Evolutionary conservation across 169 alveolate genomes (phyloP).

Genomic region (Plasmodium relictum): DNA sequence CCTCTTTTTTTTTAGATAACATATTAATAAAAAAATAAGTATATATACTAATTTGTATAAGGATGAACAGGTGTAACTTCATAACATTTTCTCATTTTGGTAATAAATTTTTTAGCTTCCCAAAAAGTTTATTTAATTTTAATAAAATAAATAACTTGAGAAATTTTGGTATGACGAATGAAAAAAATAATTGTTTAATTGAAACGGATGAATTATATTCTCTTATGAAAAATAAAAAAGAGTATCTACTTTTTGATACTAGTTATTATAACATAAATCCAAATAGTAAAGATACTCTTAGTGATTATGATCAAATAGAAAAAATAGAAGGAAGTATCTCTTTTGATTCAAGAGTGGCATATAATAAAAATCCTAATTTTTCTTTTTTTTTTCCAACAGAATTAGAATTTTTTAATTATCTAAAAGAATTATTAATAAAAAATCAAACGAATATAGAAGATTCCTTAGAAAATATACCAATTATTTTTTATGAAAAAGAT

Average conservation of each 20-base stretch:
- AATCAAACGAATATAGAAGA: conserved; percentile 6
- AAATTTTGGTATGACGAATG: conserved; percentile 9
- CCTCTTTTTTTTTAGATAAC: not conserved
- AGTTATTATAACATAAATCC: conserved; percentile 40
- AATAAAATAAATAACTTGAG: not conserved
- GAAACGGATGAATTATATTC: conserved; percentile 44
- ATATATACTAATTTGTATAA: not conserved
- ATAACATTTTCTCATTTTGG: not conserved
- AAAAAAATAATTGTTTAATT: conserved; percentile 23
- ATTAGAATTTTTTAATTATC: conserved; percentile 36
- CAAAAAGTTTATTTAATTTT: not conserved
- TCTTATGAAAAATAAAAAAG: conserved; percentile 53
- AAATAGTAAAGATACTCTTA: conserved; percentile 2
- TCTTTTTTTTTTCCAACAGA: conserved; percentile 66
- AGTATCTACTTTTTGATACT: conserved; percentile 42
- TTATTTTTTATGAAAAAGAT: conserved; percentile 59
- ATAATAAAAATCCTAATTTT: conserved; percentile 42
- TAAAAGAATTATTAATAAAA: conserved; percentile 24
- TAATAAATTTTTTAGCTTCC: not conserved
- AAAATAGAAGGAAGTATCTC: conserved; percentile 52
- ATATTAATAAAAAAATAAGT: not conserved
- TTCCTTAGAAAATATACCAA: conserved; percentile 47
- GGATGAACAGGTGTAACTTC: conserved; percentile 12
- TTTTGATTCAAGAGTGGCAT: conserved; percentile 27
- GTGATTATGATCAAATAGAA: conserved; percentile 37